phyloP scores from a whole-genome alignment of 352 stramenopile species.

The Blastocystis sp. region DNA sequence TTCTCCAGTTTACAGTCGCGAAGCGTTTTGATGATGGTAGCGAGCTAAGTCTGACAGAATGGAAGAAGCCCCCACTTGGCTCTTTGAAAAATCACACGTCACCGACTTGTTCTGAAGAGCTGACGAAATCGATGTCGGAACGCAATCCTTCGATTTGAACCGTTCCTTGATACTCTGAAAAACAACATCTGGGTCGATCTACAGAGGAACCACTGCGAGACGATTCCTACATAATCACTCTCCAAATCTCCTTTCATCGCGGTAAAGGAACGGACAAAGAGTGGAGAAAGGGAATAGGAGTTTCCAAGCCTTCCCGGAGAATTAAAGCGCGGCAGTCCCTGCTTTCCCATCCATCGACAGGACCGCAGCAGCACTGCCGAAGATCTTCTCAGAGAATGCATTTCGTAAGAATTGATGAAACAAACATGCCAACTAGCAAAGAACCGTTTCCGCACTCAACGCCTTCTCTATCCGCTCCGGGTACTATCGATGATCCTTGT shows the following conservation, averaged over 20 bases:
- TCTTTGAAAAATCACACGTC: slow-evolving; percentile 16
- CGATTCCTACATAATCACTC: neutral
- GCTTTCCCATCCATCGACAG: too few species aligned
- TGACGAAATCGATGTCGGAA: neutral
- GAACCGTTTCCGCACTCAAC: neutral
- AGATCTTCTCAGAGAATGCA: neutral
- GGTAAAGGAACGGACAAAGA: too few species aligned
- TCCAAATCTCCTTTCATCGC: too few species aligned
- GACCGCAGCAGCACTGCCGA: neutral
- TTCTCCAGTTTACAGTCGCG: neutral
- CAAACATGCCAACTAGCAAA: neutral
- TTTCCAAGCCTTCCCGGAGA: too few species aligned
- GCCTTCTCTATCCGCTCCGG: neutral
- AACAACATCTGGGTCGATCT: neutral
- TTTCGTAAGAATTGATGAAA: neutral
- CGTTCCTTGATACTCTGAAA: neutral
- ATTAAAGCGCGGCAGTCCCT: too few species aligned
- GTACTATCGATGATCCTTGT: neutral
- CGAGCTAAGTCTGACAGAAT: neutral
- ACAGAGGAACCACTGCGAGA: neutral
- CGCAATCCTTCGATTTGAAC: neutral
- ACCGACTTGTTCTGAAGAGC: slow-evolving; percentile 1
- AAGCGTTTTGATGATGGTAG: neutral
- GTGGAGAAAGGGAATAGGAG: too few species aligned
- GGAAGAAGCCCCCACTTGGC: neutral